Conservation (phyloP, 2,329 filamentous ascomycete genomes). For the Venturia aucupariae region DNA sequence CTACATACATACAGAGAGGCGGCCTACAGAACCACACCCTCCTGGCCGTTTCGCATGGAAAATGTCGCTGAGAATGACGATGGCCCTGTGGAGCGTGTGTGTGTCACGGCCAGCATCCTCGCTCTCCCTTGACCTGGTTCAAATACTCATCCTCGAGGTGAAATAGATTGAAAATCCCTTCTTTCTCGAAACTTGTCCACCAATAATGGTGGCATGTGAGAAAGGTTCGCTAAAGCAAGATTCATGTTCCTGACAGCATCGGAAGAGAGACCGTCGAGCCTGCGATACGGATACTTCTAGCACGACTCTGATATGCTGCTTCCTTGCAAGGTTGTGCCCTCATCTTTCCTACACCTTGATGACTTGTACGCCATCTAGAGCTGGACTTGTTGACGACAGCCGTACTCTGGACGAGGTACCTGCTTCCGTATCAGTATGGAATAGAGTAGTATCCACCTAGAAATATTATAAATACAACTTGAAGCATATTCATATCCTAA, state of each 20-base stretch:
- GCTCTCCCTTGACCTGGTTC: not conserved
- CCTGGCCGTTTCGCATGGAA: not conserved
- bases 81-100: not conserved
- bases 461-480: not conserved
- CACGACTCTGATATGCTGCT: not conserved
- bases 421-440: not conserved
- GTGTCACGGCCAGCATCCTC: constrained; percentile 1
- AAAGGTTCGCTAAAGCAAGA: not conserved
- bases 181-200: not conserved
- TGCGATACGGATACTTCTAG: too few species aligned
- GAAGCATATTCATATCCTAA: not conserved
- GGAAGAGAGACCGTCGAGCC: not conserved
- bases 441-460: not conserved
- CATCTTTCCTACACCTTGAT: not conserved
- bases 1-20: too few species aligned
- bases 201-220: not conserved
- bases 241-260: not conserved
- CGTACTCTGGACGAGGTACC: not conserved
- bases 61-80: not conserved
- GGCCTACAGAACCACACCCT: too few species aligned
- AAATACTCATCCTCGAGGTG: not conserved
- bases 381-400: not conserved
- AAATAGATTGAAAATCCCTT: not conserved
- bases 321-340: not conserved
- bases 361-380: too few species aligned